Evolutionary conservation across 306 rosid species (phyloP), one percentile per base, ranked within the genome.

Genomic region (Vachellia pachyceras): DNA sequence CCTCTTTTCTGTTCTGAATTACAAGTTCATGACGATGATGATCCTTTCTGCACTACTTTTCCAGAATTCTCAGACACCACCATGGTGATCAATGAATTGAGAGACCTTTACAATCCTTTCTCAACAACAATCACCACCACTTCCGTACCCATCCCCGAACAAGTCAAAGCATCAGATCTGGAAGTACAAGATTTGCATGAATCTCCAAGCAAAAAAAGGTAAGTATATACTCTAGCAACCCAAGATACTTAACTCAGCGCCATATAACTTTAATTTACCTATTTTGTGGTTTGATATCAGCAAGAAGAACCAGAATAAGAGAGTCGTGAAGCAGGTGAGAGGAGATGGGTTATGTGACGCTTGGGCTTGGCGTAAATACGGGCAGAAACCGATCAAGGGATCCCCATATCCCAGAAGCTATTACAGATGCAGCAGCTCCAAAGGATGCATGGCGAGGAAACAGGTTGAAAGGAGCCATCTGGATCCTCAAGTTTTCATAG

Each of bases 291-390:
- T 36, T 73, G 18, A n/a, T n/a, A 60, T 71, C 72, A 85, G 92
- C 84, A 89, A 89, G 90, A 95, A 90, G 86, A 93, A 58, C 14
- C 80, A 86, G 82, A 88, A 73, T 65, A 91, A 90, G 72, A 90
- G 84, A 52, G 89, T 85, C 58, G 90, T 91, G 87, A 89, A 90
- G 85, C 75, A 91, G 76, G 94, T 91, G 23, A 84, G 35, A 76
- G 91, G 79, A 33, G 91, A 89, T 58, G 89, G 88, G 15, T 41
- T 87, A 0, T 67, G 86, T 12, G 99, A 95, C 55, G 73, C 84
- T 73, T 93, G 99, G 99, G 92, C 96, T 42, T 95, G 99, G 99
- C 79, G 99, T 14, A 95, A 95, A 84, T 95, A 95, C 58, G 99
- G 99, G 55, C 99, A 95, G 74, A 95, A 95, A 80, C 98, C 99